phyloP scores from a whole-genome alignment of 345 rosid genomes.

The Trapa bicornis region DNA sequence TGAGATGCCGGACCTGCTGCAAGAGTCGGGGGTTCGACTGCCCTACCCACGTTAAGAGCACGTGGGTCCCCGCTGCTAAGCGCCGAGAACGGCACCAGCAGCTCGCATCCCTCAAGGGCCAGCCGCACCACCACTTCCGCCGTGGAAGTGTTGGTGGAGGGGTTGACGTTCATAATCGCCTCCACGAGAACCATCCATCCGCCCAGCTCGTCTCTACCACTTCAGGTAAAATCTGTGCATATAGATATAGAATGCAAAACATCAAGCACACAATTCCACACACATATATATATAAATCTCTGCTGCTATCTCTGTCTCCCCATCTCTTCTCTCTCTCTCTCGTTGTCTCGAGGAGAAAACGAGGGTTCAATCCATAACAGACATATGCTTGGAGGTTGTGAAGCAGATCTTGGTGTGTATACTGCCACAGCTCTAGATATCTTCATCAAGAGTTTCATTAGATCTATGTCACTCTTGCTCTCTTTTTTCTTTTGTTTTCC shows the following conservation, averaged over 20 bases:
- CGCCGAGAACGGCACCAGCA: constrained; percentile 65
- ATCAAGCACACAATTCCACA: background rate
- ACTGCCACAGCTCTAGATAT: too few species aligned
- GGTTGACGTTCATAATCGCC: background rate
- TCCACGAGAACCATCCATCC: background rate
- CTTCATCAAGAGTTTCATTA: background rate
- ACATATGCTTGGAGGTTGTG: too few species aligned
- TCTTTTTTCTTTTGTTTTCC: background rate
- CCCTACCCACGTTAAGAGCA: constrained; percentile 69
- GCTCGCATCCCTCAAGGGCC: constrained; percentile 16
- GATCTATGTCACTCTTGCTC: background rate
- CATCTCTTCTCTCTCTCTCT: background rate
- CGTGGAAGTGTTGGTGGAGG: background rate
- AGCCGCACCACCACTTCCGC: constrained; percentile 8
- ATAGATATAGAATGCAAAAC: background rate
- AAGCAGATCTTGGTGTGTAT: too few species aligned
- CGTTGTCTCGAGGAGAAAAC: background rate
- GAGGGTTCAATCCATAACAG: background rate
- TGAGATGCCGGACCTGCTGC: constrained; percentile 80
- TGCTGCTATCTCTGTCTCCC: too few species aligned
- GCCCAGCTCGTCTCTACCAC: background rate
- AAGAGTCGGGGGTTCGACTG: constrained; percentile 78
- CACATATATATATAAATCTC: too few species aligned
- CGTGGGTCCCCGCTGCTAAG: constrained; percentile 81
- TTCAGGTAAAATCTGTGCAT: background rate